Evolutionary conservation across 1,284 basidiomycete genomes (phyloP), one percentile per base, ranked within the genome.

Genomic region (Rhizopogon parksii): DNA sequence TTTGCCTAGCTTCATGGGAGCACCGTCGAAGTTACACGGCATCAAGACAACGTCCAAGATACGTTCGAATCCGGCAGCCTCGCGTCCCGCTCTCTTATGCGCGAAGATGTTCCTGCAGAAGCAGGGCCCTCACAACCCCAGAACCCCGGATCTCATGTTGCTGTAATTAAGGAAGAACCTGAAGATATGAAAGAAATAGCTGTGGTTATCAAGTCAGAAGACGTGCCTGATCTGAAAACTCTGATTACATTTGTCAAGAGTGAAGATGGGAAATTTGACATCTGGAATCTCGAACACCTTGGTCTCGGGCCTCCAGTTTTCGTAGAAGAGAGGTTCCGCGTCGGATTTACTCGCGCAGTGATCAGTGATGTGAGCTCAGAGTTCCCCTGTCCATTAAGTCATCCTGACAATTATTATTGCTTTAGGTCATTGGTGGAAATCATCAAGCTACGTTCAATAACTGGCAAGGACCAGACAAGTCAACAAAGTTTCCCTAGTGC

Each of bases 251-350:
- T 49, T 11, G 15, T 54, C 15, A 54, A 54, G 24, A 40, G 45
- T 9, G 38, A 54, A 35, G 53, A 54, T 32, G 53, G 52, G 14
- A 49, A 52, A 36, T 36, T 36, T 3, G 45, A 54, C 36, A 12
- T 47, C 11, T 54, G 37, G 24, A 40, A 49, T 24, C 36, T 54
- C 12, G 39, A 53, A 12, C 19, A 53, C 6, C 36, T 54, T 40
- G 25, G 36, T 40, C 52, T 54, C 25, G 46, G 53, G 21, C 53
- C 52, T 30, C 36, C 30, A n/a, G n/a, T 53, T 27, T 21, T 25
- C 19, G 32, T 54, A 7, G 38, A 48, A 11, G 36, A 37, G 4
- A 35, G 27, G 4, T 54, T 36, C 11, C 9, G 21, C 21, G 11
- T 30, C 2, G 52, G 53, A 19, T 53, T 49, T 42, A 15, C 15